Evolutionary conservation across 331 rosid species (phyloP), one percentile per base, ranked within the genome.

Genomic region (Quercus lobata): DNA sequence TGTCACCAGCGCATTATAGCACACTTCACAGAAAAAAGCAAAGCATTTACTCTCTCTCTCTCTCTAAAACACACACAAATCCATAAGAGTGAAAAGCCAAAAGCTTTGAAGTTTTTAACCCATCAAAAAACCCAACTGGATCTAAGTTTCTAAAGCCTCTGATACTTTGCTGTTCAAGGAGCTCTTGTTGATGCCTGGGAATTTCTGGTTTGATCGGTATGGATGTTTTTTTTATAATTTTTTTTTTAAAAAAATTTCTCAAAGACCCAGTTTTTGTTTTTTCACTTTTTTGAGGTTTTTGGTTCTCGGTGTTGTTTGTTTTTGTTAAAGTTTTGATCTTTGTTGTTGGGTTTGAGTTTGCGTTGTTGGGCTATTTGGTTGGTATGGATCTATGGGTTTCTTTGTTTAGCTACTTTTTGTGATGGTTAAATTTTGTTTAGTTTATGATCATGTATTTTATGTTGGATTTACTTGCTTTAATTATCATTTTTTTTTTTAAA

Each of bases 1-100:
- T 80, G 92, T 87, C 81, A 83, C 91, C 90, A 87, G 92, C 91
- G 87, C 94, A 85, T 85, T 85, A 77, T 75, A 86, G 85, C 79
- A 78, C 86, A 82, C 85, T 77, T 86, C 89, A 85, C 86, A 83
- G 85, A 79, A 85, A 80, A 85, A 75, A 69, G 84, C 87, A 80
- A 80, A 72, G 74, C 66, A 25, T 37, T 68, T 69, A 21, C 78
- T 71, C 69, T 52, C 78, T 60, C 44, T 46, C 63, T 8, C 37
- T 46, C 54, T 46, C n/a, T n/a, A n/a, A n/a, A 80, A 18, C 71
- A 62, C 82, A 68, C 84, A 75, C 81, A 71, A 62, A 80, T 74
- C 78, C 78, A 71, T 62, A 71, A 69, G 74, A 73, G 73, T 49
- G 73, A 68, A 78, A 78, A 58, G 46, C 52, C 35, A 46, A 46